Evolutionary conservation across 1,284 basidiomycete genomes (phyloP).

Genomic region (Tilletia indica): DNA sequence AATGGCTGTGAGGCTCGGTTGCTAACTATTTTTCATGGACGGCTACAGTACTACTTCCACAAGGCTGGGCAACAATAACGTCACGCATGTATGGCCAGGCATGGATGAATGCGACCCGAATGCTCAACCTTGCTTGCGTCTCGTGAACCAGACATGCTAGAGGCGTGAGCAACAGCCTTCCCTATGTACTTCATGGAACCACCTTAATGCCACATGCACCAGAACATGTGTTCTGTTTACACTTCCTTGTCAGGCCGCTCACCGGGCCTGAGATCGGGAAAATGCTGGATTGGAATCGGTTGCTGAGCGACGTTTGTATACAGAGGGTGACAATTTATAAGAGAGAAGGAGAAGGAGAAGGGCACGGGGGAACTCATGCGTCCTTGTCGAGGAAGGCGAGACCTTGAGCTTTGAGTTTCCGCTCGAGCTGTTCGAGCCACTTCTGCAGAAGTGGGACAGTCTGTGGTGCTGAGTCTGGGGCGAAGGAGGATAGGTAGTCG

Average conservation of each 20-base stretch:
- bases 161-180: too few species aligned
- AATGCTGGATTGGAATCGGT: too few species aligned
- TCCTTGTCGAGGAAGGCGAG: constrained; percentile 38
- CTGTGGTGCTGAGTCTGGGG: constrained; percentile 52
- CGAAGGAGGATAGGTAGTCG: constrained; percentile 49
- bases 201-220: too few species aligned
- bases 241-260: too few species aligned
- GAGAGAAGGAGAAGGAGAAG: not conserved
- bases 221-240: too few species aligned
- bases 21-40: not conserved
- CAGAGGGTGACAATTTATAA: not conserved
- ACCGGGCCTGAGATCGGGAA: too few species aligned
- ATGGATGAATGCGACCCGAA: too few species aligned
- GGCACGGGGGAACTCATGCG: not conserved
- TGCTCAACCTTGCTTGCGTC: too few species aligned
- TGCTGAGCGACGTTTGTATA: not conserved
- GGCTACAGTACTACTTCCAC: constrained; percentile 20
- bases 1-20: not conserved
- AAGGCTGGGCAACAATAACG: constrained; percentile 17
- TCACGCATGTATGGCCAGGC: not conserved
- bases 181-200: too few species aligned
- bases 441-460: constrained; percentile 50
- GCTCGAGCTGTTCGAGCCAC: constrained; percentile 53
- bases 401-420: constrained; percentile 48
- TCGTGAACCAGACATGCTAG: too few species aligned